Evolutionary conservation across 2,329 filamentous ascomycete genomes (phyloP).

Genomic region (Hymenoscyphus albidus): DNA sequence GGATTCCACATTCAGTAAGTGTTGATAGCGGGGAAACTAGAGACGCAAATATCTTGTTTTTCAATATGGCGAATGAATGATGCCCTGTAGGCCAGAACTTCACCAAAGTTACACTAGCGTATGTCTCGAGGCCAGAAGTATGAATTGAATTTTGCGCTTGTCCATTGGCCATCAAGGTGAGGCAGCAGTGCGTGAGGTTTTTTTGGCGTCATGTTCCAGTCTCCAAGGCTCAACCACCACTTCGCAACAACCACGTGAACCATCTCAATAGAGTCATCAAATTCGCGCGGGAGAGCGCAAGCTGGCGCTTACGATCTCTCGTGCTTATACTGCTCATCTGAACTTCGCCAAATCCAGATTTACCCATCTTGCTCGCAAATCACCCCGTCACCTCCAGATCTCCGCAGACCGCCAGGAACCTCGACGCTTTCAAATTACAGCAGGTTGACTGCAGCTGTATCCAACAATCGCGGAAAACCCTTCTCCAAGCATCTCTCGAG

Average conservation of each 20-base stretch:
- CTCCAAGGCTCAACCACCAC: neutral
- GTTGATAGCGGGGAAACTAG: neutral
- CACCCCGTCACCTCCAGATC: neutral
- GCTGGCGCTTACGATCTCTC: neutral
- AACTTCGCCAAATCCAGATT: neutral
- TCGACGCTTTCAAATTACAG: neutral
- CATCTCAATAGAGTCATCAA: neutral
- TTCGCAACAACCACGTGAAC: neutral
- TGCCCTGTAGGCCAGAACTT: neutral
- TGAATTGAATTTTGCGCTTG: too few relatives aligned
- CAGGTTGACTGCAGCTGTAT: neutral
- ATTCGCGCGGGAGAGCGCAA: neutral
- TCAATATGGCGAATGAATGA: neutral
- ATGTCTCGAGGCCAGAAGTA: too few relatives aligned
- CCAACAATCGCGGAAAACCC: neutral
- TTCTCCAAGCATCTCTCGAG: neutral
- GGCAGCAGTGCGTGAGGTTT: neutral
- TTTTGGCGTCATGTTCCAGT: too few relatives aligned
- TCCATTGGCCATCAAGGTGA: neutral
- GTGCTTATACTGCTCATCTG: neutral
- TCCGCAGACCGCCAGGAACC: neutral
- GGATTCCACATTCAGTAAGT: neutral
- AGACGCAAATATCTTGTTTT: neutral
- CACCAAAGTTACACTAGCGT: neutral
- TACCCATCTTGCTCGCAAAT: neutral